Evolutionary conservation across 2,329 filamentous ascomycete genomes (phyloP), one percentile per base, ranked within the genome.

Genomic region (Sclerotiophoma versabilis): DNA sequence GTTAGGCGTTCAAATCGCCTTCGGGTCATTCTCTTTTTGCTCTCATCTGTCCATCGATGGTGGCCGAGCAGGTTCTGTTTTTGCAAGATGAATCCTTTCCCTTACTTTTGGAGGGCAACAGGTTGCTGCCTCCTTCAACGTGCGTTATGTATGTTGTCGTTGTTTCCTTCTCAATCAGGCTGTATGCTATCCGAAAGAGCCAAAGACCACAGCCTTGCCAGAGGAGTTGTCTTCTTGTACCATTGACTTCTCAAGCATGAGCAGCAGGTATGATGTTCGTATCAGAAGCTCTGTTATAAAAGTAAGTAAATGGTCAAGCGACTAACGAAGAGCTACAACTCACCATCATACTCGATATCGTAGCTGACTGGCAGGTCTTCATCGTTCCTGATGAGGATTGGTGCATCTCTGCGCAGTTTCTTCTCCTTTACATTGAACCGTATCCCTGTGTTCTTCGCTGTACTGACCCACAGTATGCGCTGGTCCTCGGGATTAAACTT

Each of bases 341-440:
- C 77, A 91, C 90, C 87, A 83, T 90, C 81, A 66, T 91, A 90
- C 50, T 89, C 84, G 23, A 95, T 77, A 36, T 83, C 83, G 69
- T 92, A 95, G 48, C 81, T 85, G 9, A 90, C 84, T 3, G 87
- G 81, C n/a, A 83, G 74, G 38, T 91, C 86, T 48, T 91, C 86
- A 44, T 87, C 83, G 9, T 75, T 76, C 2, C 79, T 76, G 14
- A 85, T 74, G 11, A 90, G 76, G 12, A 89, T 71, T 1, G 86
- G 84, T 53, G 77, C 75, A 29, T 79, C 65, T 45, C 73, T 65
- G 66, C 72, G 74, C 66, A 76, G 71, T 34, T 77, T 78, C 49
- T 79, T 80, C 68, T 86, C 81, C 19, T 75, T 76, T 15, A 93
- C 87, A 9, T 82, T 81, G 61, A 95, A 85, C 37, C 83, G 84